Conservation (phyloP, 371 early-diverging fungal species). For the Mortierella sp. region DNA sequence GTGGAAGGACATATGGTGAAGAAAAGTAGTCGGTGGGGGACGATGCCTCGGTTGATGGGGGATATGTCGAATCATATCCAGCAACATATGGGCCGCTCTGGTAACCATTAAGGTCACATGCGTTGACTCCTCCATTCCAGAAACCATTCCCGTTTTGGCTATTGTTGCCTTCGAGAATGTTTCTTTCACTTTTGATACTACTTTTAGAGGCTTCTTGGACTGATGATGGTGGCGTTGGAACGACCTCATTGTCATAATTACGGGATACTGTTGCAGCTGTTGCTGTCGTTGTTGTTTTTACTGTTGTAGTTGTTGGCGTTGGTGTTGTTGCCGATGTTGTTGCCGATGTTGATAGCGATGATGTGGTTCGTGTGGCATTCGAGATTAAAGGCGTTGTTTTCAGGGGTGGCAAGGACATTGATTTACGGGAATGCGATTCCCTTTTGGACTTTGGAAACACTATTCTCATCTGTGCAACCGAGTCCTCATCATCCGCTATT, state of each 20-base stretch:
- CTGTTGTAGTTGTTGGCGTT: not conserved
- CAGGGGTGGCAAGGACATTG: constrained; percentile 27
- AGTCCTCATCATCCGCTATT: constrained; percentile 11
- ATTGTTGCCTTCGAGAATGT: not conserved
- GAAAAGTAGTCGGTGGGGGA: constrained; percentile 21
- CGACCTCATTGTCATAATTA: not conserved
- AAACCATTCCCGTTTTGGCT: not conserved
- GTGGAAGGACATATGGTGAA: constrained; percentile 36
- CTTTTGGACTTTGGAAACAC: constrained; percentile 11
- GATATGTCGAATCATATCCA: constrained; percentile 3
- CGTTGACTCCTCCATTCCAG: not conserved
- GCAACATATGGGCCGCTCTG: not conserved
- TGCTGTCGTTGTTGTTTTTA: not conserved
- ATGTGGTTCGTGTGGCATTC: constrained; percentile 13
- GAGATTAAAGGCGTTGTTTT: constrained; percentile 16
- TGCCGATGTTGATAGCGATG: constrained; percentile 1
- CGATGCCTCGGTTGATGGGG: constrained; percentile 18
- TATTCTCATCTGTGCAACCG: constrained; percentile 25
- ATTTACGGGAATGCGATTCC: constrained; percentile 30
- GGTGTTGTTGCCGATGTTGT: not conserved
- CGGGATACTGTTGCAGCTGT: not conserved
- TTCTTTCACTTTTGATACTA: not conserved
- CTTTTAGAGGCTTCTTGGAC: too few relatives aligned
- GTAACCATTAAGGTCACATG: not conserved
- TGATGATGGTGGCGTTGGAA: not conserved